Evolutionary conservation across 345 rosid species (phyloP).

Genomic region (Salix arbutifolia): DNA sequence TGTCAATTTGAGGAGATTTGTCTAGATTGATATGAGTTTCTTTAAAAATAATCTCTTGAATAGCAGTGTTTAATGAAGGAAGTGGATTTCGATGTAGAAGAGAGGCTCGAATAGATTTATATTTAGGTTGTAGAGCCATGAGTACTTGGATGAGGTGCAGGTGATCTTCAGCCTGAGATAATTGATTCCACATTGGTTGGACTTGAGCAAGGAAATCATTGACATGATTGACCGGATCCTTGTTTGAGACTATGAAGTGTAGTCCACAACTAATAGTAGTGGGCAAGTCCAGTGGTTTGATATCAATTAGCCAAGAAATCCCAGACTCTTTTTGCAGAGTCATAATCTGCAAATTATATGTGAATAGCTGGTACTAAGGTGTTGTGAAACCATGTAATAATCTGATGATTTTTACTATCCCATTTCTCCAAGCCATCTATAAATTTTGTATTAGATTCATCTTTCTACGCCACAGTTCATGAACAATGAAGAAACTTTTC

Average conservation of each 20-base stretch:
- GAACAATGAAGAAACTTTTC: background rate
- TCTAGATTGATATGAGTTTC: background rate
- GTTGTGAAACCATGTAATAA: background rate
- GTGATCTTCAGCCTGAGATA: background rate
- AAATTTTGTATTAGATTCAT: background rate
- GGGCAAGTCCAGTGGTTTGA: background rate
- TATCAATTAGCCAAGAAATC: conserved; percentile 2
- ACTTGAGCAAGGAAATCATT: conserved; percentile 2
- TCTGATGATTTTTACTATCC: conserved; percentile 1
- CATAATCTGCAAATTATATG: background rate
- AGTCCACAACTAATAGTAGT: background rate
- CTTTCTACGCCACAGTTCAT: background rate
- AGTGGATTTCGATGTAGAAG: background rate
- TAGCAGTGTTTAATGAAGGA: background rate
- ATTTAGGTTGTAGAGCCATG: background rate
- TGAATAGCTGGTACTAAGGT: background rate
- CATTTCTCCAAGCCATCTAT: conserved; percentile 2
- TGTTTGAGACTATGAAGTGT: background rate
- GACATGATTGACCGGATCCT: background rate
- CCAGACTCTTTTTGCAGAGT: background rate
- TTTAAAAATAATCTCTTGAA: conserved; percentile 3
- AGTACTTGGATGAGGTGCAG: background rate
- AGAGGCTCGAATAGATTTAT: background rate
- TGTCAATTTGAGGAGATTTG: background rate
- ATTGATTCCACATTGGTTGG: background rate